Percentiles rank a stretch among this genome's conserved stretches.
Evolutionary conservation across 2,329 filamentous ascomycete genomes (phyloP).

Genomic region (Colletotrichum sp.): DNA sequence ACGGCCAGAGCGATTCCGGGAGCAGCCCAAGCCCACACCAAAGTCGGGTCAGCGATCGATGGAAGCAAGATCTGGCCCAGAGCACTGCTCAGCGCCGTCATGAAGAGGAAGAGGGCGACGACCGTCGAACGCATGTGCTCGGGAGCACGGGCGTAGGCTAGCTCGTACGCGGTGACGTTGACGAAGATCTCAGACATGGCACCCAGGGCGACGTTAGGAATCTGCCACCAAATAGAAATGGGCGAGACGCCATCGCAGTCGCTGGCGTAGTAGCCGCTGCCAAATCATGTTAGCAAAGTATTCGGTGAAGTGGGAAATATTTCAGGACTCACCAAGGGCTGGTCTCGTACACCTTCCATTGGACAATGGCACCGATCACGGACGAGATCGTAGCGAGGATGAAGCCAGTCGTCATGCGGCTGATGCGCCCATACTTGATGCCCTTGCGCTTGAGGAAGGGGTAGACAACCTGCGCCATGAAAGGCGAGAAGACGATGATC

Average conservation of each 20-base stretch:
- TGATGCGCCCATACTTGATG: slow-evolving; percentile 64
- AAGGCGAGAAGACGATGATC: slow-evolving; percentile 61
- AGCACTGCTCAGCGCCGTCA: slow-evolving; percentile 61
- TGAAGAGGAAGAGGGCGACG: slow-evolving; percentile 61
- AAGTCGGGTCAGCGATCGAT: slow-evolving; percentile 42
- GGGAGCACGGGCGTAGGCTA: slow-evolving; percentile 72
- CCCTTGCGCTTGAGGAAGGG: slow-evolving; percentile 55
- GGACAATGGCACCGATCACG: slow-evolving; percentile 59
- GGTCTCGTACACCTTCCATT: slow-evolving; percentile 63
- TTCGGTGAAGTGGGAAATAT: too few species aligned
- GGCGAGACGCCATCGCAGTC: slow-evolving; percentile 41
- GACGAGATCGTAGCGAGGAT: slow-evolving; percentile 52
- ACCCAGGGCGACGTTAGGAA: slow-evolving; percentile 52
- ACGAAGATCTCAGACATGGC: slow-evolving; percentile 62
- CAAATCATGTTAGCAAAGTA: not conserved
- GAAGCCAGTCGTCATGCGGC: slow-evolving; percentile 63
- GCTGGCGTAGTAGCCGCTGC: slow-evolving; percentile 45
- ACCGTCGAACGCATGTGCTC: slow-evolving; percentile 67
- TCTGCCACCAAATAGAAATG: slow-evolving; percentile 58
- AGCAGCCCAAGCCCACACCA: slow-evolving; percentile 29
- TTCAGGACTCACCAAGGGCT: slow-evolving; percentile 45
- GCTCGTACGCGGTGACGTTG: slow-evolving; percentile 69
- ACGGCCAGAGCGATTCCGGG: slow-evolving; percentile 27
- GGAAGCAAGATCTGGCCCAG: slow-evolving; percentile 48
- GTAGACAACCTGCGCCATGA: slow-evolving; percentile 61